Evolutionary conservation across 805 yeast species (phyloP), one percentile per base, ranked within the genome.

Genomic region (Candida sakaeoensis): DNA sequence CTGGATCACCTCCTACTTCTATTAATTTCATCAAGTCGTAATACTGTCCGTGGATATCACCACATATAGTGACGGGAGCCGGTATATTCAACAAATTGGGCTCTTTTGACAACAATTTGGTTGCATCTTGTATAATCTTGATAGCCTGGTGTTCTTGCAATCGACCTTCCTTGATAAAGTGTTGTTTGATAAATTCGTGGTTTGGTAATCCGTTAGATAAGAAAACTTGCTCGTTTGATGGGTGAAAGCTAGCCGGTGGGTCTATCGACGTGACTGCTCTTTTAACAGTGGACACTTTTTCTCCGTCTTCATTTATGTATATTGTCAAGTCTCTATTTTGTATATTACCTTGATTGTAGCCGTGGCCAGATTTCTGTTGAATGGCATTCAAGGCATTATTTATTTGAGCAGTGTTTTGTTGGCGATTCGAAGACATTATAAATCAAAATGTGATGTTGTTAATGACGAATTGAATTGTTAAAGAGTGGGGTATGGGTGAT

Each of bases 21-120:
- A 91, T 86, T 32, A 91, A 66, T 61, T 90, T 89, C 77, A 90
- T 72, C 50, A 91, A 70, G 60, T 91, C 99, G 59, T 76, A 90
- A 59, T 77, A 88, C 60, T 91, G 98, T 13, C 99, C 99, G 61
- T 91, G 98, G n/a, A 90, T 75, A 62, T 91, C 98, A 41, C 99
- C 99, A 65, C 97, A 89, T 2, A 91, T 89, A 0, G 96, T 90
- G 2, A 91, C 86, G 1, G 98, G 99, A 0, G 96, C 95, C 2
- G 89, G 90, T 2, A 93, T 84, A 14, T 73, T 72, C 37, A 91
- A 65, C 50, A 91, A 57, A 52, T 85, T 91, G 5, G 96, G 95
- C 54, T 91, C 98, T 27, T 62, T 57, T 10, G 72, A 57, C 41
- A 93, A 70, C 6, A 81, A 58, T 16, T 67, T 68, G 0, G 89